Evolutionary conservation across 129 eudicot species (phyloP), one percentile per base, ranked within the genome.

Genomic region (Gnaphalium uliginosum): DNA sequence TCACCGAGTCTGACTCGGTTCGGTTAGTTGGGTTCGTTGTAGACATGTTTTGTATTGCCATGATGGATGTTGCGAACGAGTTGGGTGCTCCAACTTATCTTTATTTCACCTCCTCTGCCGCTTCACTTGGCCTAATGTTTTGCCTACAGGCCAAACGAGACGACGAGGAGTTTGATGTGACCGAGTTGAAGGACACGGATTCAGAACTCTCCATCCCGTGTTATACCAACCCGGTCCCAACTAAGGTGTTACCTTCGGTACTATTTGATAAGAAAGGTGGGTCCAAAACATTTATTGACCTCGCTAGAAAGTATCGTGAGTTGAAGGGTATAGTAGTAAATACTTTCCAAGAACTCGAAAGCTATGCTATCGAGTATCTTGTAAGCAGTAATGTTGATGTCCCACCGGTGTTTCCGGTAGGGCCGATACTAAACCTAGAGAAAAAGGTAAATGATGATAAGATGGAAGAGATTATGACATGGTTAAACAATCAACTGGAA

Each of bases 51-150:
- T 72, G 82, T 30, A 26, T 66, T 23, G 4, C 60, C 23, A 72
- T 82, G 86, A 72, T 61, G 14, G 86, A 82, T 11, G 67, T 78
- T 5, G 86, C 79, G 0, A 78, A 78, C 22, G 86, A 82, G 65
- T 73, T 82, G 3, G 51, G 32, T 0, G 60, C 73, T 56, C 82
- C 86, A 1, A n/a, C 76, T 14, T 82, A 77, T 32, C 24, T 74
- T 1, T 82, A 62, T 32, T 78, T 51, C 33, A 54, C 86, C 5
- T 66, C 82, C 10, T 32, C 72, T 43, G 86, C 86, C 14, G 35
- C 69, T 2, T 15, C 72, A 19, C 82, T 82, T 58, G 75, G 79
- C 50, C 66, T 77, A 8, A 27, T 51, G 71, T 73, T 67, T 11
- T 39, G 68, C 74, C 14, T 54, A 4, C 67, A 66, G 50, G 30